Evolutionary conservation across 805 yeast species (phyloP).

Genomic region (Sungouiella thailandica): DNA sequence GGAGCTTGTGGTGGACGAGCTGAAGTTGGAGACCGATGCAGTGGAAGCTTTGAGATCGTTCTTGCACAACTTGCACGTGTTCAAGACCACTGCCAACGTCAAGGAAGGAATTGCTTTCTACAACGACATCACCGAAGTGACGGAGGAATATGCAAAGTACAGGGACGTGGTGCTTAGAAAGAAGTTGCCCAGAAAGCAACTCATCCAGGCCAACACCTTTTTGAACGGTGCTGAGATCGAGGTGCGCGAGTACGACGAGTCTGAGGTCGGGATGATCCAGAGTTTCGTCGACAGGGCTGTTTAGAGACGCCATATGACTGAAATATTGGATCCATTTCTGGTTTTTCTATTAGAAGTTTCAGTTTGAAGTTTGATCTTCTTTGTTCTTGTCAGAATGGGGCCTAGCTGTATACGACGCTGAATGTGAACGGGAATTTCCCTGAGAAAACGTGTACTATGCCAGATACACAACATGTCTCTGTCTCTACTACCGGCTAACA

Average conservation of each 20-base stretch:
- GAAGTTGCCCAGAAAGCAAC: slow-evolving; percentile 79
- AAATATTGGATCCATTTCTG: no score
- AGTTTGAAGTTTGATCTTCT: no score
- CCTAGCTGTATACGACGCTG: no score
- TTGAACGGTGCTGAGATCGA: slow-evolving; percentile 41
- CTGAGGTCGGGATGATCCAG: slow-evolving; percentile 71
- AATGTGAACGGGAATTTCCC: no score
- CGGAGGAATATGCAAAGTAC: slow-evolving; percentile 55
- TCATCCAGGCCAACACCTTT: slow-evolving; percentile 75
- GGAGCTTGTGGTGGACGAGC: slow-evolving; percentile 51
- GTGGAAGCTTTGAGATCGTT: slow-evolving; percentile 70
- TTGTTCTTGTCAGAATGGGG: no score
- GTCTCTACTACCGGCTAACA: no score
- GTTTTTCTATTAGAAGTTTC: no score
- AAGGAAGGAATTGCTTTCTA: slow-evolving; percentile 60
- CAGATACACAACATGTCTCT: no score
- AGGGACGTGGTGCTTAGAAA: slow-evolving; percentile 65
- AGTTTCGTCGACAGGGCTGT: slow-evolving; percentile 56
- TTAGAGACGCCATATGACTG: slow-evolving; percentile 10
- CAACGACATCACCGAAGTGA: slow-evolving; percentile 62
- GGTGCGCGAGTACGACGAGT: slow-evolving; percentile 70
- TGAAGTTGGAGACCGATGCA: slow-evolving; percentile 64
- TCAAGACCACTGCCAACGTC: slow-evolving; percentile 73
- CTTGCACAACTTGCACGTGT: slow-evolving; percentile 67
- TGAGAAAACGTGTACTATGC: no score